A percentile compares a stretch with the other conserved stretches of the same genome.
These are phyloP conservation scores for Neonectria neomacrospora DNA, from an alignment of 2,329 filamentous ascomycete genomes.

Conservation along the genomic window DNA sequence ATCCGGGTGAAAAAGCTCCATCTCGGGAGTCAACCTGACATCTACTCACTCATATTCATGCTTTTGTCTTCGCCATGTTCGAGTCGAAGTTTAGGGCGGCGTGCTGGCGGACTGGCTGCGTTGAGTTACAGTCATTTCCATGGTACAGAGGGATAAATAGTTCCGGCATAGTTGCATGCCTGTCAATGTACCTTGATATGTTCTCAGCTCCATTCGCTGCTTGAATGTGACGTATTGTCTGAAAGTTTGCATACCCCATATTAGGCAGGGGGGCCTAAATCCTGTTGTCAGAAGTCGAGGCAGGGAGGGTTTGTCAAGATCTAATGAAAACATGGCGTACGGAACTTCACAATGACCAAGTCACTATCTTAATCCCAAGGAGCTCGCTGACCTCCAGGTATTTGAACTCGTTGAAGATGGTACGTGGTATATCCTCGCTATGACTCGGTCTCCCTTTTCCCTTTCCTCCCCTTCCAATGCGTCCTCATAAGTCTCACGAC, in stretches of 20 bases:
- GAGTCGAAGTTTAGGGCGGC: neutral
- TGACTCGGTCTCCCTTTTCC: slow-evolving; percentile 35
- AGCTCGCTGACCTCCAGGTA: neutral
- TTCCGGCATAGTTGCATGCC: slow-evolving; percentile 8
- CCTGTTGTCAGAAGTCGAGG: too few relatives aligned
- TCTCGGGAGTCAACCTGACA: slow-evolving; percentile 18
- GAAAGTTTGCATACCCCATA: neutral
- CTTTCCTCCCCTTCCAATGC: slow-evolving; percentile 57
- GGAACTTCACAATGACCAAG: neutral
- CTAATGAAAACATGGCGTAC: neutral
- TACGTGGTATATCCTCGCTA: neutral
- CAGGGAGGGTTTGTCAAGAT: too few relatives aligned
- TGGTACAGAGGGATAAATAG: neutral
- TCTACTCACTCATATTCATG: slow-evolving; percentile 24
- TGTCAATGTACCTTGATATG: slow-evolving; percentile 8
- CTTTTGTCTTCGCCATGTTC: slow-evolving; percentile 4
- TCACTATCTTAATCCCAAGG: too few relatives aligned
- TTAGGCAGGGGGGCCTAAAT: neutral
- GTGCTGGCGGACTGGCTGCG: neutral
- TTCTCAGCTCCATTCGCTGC: neutral
- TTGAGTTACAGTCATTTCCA: neutral
- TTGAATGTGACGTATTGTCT: neutral
- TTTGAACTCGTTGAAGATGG: neutral
- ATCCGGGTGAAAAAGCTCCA: neutral
- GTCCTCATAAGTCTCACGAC: slow-evolving; percentile 66